Evolutionary conservation across 2,329 filamentous ascomycete species (phyloP), one percentile per base, ranked within the genome.

Genomic region (Colletotrichum spaethianum): DNA sequence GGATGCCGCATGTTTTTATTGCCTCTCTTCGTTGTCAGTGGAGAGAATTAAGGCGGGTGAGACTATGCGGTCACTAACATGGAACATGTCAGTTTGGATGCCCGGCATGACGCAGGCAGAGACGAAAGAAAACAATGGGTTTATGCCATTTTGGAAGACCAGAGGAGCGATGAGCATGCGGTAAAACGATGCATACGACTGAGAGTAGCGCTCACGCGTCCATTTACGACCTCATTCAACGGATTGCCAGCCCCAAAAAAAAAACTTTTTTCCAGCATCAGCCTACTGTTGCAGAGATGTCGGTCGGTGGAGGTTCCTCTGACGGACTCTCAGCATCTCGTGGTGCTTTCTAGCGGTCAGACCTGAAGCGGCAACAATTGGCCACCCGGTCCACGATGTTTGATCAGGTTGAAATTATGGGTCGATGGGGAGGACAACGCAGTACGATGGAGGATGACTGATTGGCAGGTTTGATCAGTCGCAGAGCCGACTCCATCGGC

Each of bases 341-440:
- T 16, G 52, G 36, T 42, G 66, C 38, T n/a, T 72, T 60, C 50
- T 61, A 60, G 69, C 72, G 72, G 72, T 74, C 69, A 74, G 69
- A 69, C 72, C 68, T 55, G 57, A 70, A 26, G 36, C 18, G 60
- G 42, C 46, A 61, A 56, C 40, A 63, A 23, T 33, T 46, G 57
- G 46, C 62, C 53, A 28, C 46, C 57, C 31, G 36, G n/a, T 23
- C 33, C 55, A 68, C 63, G 36, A 28, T 53, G 8, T 53, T 26
- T 23, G 36, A 38, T 74, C 60, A 62, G 61, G 72, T 69, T 62
- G 60, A 57, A 74, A 73, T 40, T 55, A 72, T 69, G 69, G 72
- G 63, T 63, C 62, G 52, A 48, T 59, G 57, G 63, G 40, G 67
- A 26, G 46, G 69, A 69, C 60, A 67, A 53, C 69, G 42, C 63